Conservation (phyloP, 2,329 filamentous ascomycete genomes). For the Atkinsonella hypoxylon region DNA sequence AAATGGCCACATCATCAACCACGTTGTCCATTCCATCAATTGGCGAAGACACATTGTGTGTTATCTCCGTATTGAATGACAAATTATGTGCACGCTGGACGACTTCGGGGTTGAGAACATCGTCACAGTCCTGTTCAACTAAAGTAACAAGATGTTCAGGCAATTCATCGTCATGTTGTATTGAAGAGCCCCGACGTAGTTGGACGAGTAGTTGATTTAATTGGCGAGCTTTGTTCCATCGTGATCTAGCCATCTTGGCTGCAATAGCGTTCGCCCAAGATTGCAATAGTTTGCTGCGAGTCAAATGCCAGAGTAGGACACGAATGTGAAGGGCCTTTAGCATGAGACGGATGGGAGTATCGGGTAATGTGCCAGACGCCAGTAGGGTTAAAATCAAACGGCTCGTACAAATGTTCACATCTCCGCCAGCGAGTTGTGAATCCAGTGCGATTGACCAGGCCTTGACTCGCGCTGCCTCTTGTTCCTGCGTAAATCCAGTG, state of each 20-base stretch:
- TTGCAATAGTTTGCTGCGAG: slow-evolving; percentile 52
- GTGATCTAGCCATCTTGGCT: slow-evolving; percentile 58
- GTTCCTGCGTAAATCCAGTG: slow-evolving; percentile 70
- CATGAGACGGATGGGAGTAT: slow-evolving; percentile 75
- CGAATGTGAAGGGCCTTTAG: slow-evolving; percentile 84
- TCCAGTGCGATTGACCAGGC: slow-evolving; percentile 91
- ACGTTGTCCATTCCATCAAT: slow-evolving; percentile 72
- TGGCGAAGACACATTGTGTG: slow-evolving; percentile 47
- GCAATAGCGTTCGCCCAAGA: slow-evolving; percentile 57
- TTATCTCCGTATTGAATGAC: slow-evolving; percentile 72
- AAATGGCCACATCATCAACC: slow-evolving; percentile 73
- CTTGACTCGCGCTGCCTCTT: slow-evolving; percentile 77
- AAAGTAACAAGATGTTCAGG: slow-evolving; percentile 66
- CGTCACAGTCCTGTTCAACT: slow-evolving; percentile 67
- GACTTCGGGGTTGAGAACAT: slow-evolving; percentile 66
- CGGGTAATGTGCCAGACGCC: slow-evolving; percentile 75
- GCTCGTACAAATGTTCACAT: slow-evolving; percentile 79
- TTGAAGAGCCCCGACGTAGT: slow-evolving; percentile 26
- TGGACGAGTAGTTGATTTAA: slow-evolving; percentile 38
- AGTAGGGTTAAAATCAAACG: slow-evolving; percentile 76
- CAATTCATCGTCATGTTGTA: slow-evolving; percentile 45
- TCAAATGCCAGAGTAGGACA: slow-evolving; percentile 72
- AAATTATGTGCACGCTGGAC: slow-evolving; percentile 81
- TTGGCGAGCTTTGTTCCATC: slow-evolving; percentile 71
- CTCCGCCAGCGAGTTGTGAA: slow-evolving; percentile 82